phyloP scores from a whole-genome alignment of 2,329 filamentous ascomycete genomes.

The Remersonia thermophila region DNA sequence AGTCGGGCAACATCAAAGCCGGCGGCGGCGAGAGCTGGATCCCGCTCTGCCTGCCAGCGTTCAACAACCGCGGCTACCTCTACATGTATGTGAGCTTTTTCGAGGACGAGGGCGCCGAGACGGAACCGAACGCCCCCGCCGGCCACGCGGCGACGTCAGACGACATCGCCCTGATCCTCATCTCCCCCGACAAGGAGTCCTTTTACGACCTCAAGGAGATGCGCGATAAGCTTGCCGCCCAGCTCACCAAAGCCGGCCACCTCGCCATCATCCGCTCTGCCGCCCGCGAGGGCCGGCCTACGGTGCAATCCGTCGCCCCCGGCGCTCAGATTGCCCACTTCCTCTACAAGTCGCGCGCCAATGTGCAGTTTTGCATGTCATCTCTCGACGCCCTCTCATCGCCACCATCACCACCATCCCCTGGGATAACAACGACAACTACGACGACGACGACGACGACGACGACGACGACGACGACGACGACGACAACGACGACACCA shows the following conservation, averaged over 20 bases:
- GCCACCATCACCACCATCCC: background rate
- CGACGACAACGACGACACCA: no score
- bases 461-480: background rate
- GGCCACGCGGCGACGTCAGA: conserved; percentile 22
- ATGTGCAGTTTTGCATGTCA: conserved; percentile 94
- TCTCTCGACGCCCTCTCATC: conserved; percentile 50
- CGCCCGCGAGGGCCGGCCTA: conserved; percentile 57
- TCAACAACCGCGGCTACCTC: conserved; percentile 91
- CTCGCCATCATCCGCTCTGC: conserved; percentile 64
- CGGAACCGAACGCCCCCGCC: conserved; percentile 26
- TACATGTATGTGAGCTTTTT: conserved; percentile 99
- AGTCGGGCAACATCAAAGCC: conserved; percentile 81
- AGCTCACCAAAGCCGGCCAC: conserved; percentile 64
- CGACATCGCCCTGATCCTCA: conserved; percentile 72
- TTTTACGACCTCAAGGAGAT: conserved; percentile 80
- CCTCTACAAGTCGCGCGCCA: conserved; percentile 84
- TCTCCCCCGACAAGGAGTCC: conserved; percentile 83
- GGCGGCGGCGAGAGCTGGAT: conserved; percentile 95
- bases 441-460: background rate
- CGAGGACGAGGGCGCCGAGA: conserved; percentile 36
- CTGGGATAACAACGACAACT: background rate
- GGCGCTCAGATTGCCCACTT: conserved; percentile 79
- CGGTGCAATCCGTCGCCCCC: conserved; percentile 62
- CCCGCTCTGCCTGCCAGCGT: conserved; percentile 85
- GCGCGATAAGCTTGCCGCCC: conserved; percentile 49